Evolutionary conservation across 2,329 filamentous ascomycete genomes (phyloP).

Genomic region (Claviceps africana): DNA sequence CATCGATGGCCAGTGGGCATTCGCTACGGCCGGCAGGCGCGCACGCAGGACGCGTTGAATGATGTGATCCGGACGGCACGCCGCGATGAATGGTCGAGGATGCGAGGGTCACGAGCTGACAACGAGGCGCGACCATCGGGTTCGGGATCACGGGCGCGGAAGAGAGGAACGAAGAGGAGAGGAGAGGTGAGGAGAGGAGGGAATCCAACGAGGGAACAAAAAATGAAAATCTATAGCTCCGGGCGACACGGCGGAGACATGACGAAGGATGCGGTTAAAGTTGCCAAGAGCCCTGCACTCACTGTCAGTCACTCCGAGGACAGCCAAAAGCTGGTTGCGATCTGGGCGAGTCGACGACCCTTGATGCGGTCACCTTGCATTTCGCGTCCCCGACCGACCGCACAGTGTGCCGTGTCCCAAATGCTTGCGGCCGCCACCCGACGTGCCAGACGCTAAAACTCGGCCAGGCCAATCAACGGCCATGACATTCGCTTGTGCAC

Average conservation of each 20-base stretch:
- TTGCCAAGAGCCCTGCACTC: background rate
- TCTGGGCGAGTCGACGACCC: background rate
- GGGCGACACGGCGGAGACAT: background rate
- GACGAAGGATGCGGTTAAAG: background rate
- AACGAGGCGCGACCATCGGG: constrained; percentile 1
- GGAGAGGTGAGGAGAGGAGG: too few species aligned
- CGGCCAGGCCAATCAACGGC: background rate
- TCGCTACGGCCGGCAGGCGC: constrained; percentile 4
- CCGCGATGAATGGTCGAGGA: background rate
- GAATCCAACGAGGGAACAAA: background rate
- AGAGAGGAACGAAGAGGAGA: background rate
- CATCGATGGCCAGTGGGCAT: constrained; percentile 2
- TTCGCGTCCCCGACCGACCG: background rate
- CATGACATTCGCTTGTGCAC: background rate
- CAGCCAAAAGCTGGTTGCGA: background rate
- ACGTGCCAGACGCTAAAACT: background rate
- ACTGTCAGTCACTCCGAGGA: background rate
- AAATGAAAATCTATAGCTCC: background rate
- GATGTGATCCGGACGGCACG: background rate
- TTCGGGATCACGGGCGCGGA: background rate
- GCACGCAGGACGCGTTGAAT: background rate
- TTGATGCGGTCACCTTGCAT: background rate
- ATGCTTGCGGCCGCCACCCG: background rate
- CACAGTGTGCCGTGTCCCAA: background rate
- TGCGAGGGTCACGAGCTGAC: background rate